Base-by-base conservation (phyloP, 768 basidiomycete genomes). In the Brasilioporus rufonigricans region DNA sequence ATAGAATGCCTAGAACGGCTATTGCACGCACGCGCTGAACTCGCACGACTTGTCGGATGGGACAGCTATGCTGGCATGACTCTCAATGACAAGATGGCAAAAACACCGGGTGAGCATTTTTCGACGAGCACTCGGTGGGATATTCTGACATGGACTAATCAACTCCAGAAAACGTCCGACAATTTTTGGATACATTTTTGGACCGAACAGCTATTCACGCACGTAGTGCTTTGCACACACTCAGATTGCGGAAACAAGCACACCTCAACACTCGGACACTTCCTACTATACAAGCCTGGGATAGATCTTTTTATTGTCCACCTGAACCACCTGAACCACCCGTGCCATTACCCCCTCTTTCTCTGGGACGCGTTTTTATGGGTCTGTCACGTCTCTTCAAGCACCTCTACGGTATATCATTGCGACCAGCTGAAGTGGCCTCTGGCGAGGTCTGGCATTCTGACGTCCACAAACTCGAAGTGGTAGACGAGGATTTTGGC, bases 11-110 rank as follows among this genome's bases (percentile, higher is more conserved):
- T 99, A 44, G 96, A 98, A 57, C 71, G 72, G 12, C 75, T 99
- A 47, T 74, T 99, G 29, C 76, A 78, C 32, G 85, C 85, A 41
- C 82, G 97, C 27, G 91, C 86, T 5, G 83, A 94, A 63, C 77
- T 98, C 7, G 93, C 97, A 2, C 80, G 76, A 21, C 74, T 98
- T 16, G 87, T 97, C 35, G 96, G 96, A 11, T 83, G 85, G 62
- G 78, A 85, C 36, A 96, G 89, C 60, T 98, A 84, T 74, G 93
- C 87, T 0, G 85, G 91, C 56, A 89, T 97, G 81, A 83, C 86
- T 0, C 77, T 98, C 19, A 82, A 82, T 29, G 95, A 98, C 71
- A 99, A 97, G 75, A 99, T 99, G 97, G 96, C 95, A 1, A 93
- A 90, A 71, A 89, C 85, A 31, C 95, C 96, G 49, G 91, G 91